A percentile compares a stretch with the other conserved stretches of the same genome.
Conservation (phyloP, 805 yeast genomes). For the Kluyveromyces dobzhanskii region DNA sequence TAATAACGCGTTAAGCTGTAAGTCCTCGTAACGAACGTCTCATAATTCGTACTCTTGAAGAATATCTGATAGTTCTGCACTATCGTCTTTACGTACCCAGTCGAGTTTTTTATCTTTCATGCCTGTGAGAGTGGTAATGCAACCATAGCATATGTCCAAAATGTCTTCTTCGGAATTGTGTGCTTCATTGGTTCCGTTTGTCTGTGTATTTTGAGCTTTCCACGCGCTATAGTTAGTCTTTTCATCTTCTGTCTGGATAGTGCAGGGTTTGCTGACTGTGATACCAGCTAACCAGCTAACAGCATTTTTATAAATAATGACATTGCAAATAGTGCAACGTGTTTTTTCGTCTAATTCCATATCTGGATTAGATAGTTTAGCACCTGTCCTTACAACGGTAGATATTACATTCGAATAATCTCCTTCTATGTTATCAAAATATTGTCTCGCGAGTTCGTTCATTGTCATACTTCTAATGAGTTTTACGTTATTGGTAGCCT, state of each 20-base stretch:
- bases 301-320: constrained; percentile 47
- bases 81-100: constrained; percentile 29
- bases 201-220: constrained; percentile 20
- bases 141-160: constrained; percentile 57
- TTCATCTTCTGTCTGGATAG: constrained; percentile 39
- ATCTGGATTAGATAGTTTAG: constrained; percentile 52
- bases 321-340: constrained; percentile 51
- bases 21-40: constrained; percentile 26
- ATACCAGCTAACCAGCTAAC: constrained; percentile 59
- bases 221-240: constrained; percentile 28
- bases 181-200: constrained; percentile 6
- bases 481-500: constrained; percentile 3
- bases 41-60: constrained; percentile 42
- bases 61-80: constrained; percentile 28
- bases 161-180: constrained; percentile 1
- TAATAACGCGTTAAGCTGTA: not conserved
- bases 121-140: constrained; percentile 54
- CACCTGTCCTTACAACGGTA: constrained; percentile 85
- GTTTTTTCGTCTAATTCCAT: constrained; percentile 11
- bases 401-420: constrained; percentile 86
- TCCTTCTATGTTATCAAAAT: constrained; percentile 61
- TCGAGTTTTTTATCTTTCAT: constrained; percentile 30
- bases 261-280: constrained; percentile 51
- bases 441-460: constrained; percentile 66
- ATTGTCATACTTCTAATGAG: constrained; percentile 64